Conservation (phyloP, 2,329 filamentous ascomycete species). For the Aspergillus sp. region DNA sequence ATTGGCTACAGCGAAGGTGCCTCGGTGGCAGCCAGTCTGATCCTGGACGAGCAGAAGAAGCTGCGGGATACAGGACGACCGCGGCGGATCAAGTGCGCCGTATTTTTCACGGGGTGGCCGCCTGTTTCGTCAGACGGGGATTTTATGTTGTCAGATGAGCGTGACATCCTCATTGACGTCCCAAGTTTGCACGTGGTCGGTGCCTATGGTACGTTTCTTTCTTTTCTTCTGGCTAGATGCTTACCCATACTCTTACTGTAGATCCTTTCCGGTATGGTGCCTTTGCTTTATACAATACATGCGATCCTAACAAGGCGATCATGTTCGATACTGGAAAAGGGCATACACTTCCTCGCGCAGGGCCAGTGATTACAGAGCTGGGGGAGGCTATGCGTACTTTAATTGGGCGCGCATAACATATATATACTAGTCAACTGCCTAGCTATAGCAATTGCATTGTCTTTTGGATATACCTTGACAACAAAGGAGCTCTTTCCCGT, state of each 20-base stretch:
- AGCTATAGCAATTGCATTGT: too few relatives aligned
- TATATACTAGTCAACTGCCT: too few relatives aligned
- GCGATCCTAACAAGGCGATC: neutral
- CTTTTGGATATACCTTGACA: too few relatives aligned
- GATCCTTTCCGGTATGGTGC: neutral
- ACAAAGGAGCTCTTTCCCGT: too few relatives aligned
- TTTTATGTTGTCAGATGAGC: neutral
- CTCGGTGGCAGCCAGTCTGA: slow-evolving; percentile 16
- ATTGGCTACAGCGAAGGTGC: slow-evolving; percentile 23
- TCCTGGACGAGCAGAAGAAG: slow-evolving; percentile 16
- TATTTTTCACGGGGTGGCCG: slow-evolving; percentile 19
- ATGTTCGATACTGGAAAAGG: neutral
- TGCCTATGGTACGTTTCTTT: neutral
- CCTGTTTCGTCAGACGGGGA: slow-evolving; percentile 1
- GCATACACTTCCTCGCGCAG: neutral
- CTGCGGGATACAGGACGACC: slow-evolving; percentile 8
- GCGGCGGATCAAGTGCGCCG: slow-evolving; percentile 16
- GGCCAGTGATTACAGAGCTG: neutral
- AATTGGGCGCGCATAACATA: neutral
- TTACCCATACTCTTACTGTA: neutral
- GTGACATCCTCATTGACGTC: neutral
- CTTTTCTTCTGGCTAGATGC: neutral
- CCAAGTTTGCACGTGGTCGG: neutral
- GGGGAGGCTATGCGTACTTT: neutral
- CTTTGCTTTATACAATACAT: neutral